A percentile compares a stretch with the other conserved stretches of the same genome.
These are phyloP conservation scores for Anthoceros angustus DNA, from an alignment of 225 moss, liverwort and hornwort genomes.

Conservation along the genomic window DNA sequence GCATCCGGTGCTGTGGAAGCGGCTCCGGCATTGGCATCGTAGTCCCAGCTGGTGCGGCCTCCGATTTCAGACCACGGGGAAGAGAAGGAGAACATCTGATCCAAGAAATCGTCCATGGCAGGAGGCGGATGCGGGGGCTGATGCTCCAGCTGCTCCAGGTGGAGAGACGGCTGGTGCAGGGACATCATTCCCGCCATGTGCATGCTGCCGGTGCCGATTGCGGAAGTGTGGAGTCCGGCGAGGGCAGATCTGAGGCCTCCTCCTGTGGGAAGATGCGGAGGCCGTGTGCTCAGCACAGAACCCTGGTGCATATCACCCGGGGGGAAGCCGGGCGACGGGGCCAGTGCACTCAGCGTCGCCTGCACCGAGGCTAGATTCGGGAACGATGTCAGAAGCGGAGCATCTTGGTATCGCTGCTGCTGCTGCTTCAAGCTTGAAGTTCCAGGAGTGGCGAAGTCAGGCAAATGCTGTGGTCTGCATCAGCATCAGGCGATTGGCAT, in stretches of 20 bases:
- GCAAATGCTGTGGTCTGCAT: no score
- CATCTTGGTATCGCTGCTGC: no score
- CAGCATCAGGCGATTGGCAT: no score
- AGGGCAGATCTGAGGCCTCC: neutral
- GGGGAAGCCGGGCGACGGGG: neutral
- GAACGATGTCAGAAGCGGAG: no score
- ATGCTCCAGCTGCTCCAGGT: neutral
- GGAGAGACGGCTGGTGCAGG: neutral
- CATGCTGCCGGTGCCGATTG: neutral
- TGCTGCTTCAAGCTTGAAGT: no score
- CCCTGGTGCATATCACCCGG: neutral
- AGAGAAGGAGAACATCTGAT: neutral
- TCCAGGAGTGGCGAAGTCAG: no score
- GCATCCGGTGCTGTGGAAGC: neutral
- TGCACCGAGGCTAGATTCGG: no score
- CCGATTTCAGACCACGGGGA: neutral
- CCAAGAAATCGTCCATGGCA: neutral
- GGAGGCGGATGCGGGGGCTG: neutral
- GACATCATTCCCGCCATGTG: conserved; percentile 1
- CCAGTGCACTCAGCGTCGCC: neutral
- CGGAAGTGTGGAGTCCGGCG: neutral
- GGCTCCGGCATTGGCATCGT: neutral
- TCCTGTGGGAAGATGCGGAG: neutral
- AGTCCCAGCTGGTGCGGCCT: neutral
- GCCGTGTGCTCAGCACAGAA: neutral